These are phyloP conservation scores for Exophiala lecanii-corni DNA, from an alignment of 2,329 filamentous ascomycete species.

Conservation along the genomic window DNA sequence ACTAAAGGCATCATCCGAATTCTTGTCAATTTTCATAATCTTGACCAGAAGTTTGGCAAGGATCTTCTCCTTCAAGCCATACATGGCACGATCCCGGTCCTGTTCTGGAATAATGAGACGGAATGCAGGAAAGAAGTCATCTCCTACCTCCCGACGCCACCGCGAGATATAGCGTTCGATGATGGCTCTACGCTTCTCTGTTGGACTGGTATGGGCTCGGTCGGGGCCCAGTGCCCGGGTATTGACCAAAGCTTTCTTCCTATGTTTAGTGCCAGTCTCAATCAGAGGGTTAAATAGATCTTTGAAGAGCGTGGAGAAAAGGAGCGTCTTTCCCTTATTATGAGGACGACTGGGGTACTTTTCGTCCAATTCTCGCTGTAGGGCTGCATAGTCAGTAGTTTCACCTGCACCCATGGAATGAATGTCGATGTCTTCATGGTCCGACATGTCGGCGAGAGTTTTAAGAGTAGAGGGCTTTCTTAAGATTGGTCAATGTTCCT, in stretches of 20 bases:
- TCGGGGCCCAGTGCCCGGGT: constrained; percentile 58
- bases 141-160: constrained; percentile 83
- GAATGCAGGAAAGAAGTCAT: constrained; percentile 90
- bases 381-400: neutral
- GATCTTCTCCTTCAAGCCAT: constrained; percentile 86
- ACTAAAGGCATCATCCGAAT: constrained; percentile 81
- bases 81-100: constrained; percentile 86
- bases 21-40: constrained; percentile 83
- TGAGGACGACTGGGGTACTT: constrained; percentile 75
- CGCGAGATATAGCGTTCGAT: constrained; percentile 79
- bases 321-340: constrained; percentile 73
- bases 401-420: constrained; percentile 4
- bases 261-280: constrained; percentile 77
- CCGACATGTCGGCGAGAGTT: constrained; percentile 10
- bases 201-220: constrained; percentile 55
- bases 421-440: constrained; percentile 14
- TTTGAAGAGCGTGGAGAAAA: constrained; percentile 74
- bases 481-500: no score
- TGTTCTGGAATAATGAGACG: constrained; percentile 89
- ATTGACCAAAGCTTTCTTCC: constrained; percentile 52
- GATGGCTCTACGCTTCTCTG: constrained; percentile 74
- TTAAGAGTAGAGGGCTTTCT: no score
- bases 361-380: constrained; percentile 45
- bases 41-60: constrained; percentile 90
- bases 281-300: constrained; percentile 75